These are phyloP conservation scores for Fonsecaea monophora DNA, from an alignment of 2,329 filamentous ascomycete genomes.

Conservation along the genomic window DNA sequence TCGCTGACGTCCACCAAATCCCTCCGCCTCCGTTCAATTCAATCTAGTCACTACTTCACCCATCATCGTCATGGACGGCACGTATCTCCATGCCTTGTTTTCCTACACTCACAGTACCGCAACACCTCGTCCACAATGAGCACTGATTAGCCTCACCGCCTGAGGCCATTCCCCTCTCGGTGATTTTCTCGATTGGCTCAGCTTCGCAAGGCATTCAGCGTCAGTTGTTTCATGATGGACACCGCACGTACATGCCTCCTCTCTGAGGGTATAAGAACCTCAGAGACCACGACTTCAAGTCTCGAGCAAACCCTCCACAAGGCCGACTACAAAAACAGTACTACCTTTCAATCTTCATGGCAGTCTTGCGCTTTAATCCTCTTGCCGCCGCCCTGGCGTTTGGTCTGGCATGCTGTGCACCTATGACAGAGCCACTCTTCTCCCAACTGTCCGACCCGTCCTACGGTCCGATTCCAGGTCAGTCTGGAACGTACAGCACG, in stretches of 20 bases:
- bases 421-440: conserved; percentile 1
- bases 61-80: neutral
- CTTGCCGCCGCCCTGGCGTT: neutral
- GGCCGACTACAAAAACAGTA: neutral
- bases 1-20: no score
- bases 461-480: conserved; percentile 45
- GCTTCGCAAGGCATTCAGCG: neutral
- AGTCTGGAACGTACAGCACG: conserved; percentile 45
- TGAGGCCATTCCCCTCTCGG: neutral
- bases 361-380: neutral
- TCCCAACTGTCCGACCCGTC: neutral
- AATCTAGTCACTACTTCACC: neutral
- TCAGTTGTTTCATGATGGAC: neutral
- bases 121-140: neutral
- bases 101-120: neutral
- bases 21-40: no score
- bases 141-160: neutral
- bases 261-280: neutral
- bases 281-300: neutral
- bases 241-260: neutral
- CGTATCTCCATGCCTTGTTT: neutral
- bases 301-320: neutral
- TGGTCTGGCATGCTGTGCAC: neutral
- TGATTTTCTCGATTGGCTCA: neutral
- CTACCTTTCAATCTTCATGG: neutral